phyloP scores from a whole-genome alignment of 2,329 filamentous ascomycete genomes.

The Bipolaris zeicola region DNA sequence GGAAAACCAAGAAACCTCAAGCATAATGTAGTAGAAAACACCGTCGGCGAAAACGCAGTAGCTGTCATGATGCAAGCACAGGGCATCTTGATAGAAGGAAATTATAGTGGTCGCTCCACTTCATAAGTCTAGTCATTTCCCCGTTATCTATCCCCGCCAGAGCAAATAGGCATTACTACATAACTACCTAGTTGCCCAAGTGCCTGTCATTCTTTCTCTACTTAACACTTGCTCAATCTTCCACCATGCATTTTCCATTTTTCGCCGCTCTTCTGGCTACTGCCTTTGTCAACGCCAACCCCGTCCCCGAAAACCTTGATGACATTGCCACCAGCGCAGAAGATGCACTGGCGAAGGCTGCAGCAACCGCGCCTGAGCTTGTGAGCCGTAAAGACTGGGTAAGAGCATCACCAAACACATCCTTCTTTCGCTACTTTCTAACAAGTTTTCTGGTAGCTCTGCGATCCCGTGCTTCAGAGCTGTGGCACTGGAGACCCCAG shows the following conservation, averaged over 20 bases:
- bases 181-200: background rate
- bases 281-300: background rate
- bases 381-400: background rate
- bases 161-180: background rate
- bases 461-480: background rate
- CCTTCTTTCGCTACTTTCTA: background rate
- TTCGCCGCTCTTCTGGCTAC: background rate
- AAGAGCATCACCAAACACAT: background rate
- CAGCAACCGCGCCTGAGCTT: background rate
- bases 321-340: background rate
- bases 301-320: background rate
- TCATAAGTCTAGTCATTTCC: background rate
- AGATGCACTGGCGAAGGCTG: background rate
- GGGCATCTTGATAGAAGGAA: background rate
- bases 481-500: background rate
- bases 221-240: background rate
- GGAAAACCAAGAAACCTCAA: no score
- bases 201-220: background rate
- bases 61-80: no score
- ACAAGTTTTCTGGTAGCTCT: background rate
- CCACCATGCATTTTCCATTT: background rate
- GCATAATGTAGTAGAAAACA: no score
- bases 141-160: background rate
- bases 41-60: no score
- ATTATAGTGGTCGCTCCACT: background rate